phyloP scores from a whole-genome alignment of 305 asterid genomes.

The Solanum hybrid region DNA sequence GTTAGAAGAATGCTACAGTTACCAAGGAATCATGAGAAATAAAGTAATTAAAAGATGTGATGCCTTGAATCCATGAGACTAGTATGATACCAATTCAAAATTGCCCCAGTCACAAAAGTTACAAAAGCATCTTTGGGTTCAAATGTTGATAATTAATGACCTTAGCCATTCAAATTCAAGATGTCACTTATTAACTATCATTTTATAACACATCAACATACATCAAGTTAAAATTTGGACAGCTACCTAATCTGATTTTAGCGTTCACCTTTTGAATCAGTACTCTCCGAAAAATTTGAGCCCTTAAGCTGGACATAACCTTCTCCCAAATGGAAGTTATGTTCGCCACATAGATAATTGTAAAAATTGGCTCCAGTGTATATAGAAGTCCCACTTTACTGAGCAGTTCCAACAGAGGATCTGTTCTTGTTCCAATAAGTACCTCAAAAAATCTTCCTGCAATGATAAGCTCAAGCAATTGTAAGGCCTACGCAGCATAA shows the following conservation, averaged over 20 bases:
- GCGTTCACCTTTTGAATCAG: constrained; percentile 78
- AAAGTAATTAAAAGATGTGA: neutral
- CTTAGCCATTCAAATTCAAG: neutral
- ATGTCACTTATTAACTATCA: neutral
- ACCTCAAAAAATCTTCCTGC: constrained; percentile 88
- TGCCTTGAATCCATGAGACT: neutral
- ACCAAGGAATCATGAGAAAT: neutral
- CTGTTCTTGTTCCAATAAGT: constrained; percentile 68
- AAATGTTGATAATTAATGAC: neutral
- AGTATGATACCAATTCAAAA: neutral
- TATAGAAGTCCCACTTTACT: constrained; percentile 63
- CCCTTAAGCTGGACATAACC: constrained; percentile 93
- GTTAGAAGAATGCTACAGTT: neutral
- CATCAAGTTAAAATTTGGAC: neutral
- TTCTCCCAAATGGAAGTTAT: constrained; percentile 95
- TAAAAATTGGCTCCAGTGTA: constrained; percentile 67
- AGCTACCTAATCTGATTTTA: neutral
- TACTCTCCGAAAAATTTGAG: constrained; percentile 81
- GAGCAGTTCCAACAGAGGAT: constrained; percentile 61
- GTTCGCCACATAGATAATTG: constrained; percentile 65
- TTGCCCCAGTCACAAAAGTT: neutral
- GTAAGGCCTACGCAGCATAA: neutral
- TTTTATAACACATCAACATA: neutral
- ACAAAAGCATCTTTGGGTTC: neutral
- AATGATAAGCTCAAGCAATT: constrained; percentile 11